Base-by-base conservation (phyloP, 768 basidiomycete species). In the Tulasnella sp. region DNA sequence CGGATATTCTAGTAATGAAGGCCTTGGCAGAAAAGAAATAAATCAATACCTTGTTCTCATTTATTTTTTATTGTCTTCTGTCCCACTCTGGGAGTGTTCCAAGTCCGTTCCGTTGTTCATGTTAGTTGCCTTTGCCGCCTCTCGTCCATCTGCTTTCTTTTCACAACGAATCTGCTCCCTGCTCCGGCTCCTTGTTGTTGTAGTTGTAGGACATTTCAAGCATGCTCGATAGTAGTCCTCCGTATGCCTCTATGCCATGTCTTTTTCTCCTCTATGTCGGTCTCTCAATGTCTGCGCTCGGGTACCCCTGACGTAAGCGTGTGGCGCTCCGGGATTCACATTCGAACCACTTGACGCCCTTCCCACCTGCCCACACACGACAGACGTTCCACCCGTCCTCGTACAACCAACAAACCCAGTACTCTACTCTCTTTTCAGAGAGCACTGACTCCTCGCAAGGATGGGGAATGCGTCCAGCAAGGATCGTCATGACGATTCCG, bases 401-500 rank as follows among this genome's bases (percentile, higher is more conserved):
- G 27, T 27, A 68, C 62, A 68, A 68, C 27, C 62, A 36, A 68
- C 62, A 68, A 68, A 68, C 62, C 24, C 62, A 36, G 34, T 14
- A 16, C 31, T 36, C 27, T 18, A 27, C 62, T 27, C 62, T 68
- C 62, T 36, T 68, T 34, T 36, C 62, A 68, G 62, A 68, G 62
- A 68, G 62, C 62, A 68, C 36, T 34, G 76, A 39, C 74, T 40
- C 9, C 79, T 40, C 39, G 42, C 76, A 74, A 31, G 62, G 62
- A 96, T 96, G 94, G 94, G 94, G 83, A 96, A 96, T 86, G 88
- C 92, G 39, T 92, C 93, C 52, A 91, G 93, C 39, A 89, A 91
- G 80, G 87, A 88, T 73, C 92, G 92, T 82, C 92, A 94, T 82
- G 95, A 95, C 81, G 93, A 95, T 81, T 88, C 91, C 38, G 93